Conservation (phyloP, 2,329 filamentous ascomycete genomes). For the Keithomyces neogunnii region DNA sequence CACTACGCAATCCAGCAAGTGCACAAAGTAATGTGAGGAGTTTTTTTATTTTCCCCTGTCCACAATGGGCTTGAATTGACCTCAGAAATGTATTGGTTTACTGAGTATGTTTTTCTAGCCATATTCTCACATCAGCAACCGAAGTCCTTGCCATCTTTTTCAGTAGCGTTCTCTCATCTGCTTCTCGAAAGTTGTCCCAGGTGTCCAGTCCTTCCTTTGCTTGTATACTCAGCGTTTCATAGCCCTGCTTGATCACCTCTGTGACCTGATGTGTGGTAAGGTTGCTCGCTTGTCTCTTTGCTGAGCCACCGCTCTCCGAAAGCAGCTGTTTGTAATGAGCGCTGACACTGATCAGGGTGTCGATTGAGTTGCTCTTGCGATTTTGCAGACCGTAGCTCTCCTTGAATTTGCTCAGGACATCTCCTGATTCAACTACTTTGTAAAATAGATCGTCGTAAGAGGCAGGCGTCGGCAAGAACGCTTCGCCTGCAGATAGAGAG, state of each 20-base stretch:
- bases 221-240: conserved; percentile 89
- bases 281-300: conserved; percentile 47
- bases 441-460: conserved; percentile 97
- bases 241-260: conserved; percentile 90
- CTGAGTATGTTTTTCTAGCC: conserved; percentile 32
- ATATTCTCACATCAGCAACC: conserved; percentile 51
- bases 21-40: neutral
- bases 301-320: conserved; percentile 38
- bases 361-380: conserved; percentile 61
- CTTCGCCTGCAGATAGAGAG: conserved; percentile 77
- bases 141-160: conserved; percentile 80
- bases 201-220: conserved; percentile 77
- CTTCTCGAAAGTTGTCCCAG: conserved; percentile 81
- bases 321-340: conserved; percentile 83
- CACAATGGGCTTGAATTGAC: neutral
- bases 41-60: neutral
- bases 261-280: conserved; percentile 78
- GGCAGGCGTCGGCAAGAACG: conserved; percentile 78
- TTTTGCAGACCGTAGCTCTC: conserved; percentile 60
- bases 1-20: too few relatives aligned
- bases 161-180: conserved; percentile 71
- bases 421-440: conserved; percentile 89
- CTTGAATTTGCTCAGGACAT: conserved; percentile 73
- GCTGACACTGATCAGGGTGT: conserved; percentile 73
- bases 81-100: neutral